These are phyloP conservation scores for Chaetomium strumarium DNA, from an alignment of 2,329 filamentous ascomycete genomes.

Conservation along the genomic window DNA sequence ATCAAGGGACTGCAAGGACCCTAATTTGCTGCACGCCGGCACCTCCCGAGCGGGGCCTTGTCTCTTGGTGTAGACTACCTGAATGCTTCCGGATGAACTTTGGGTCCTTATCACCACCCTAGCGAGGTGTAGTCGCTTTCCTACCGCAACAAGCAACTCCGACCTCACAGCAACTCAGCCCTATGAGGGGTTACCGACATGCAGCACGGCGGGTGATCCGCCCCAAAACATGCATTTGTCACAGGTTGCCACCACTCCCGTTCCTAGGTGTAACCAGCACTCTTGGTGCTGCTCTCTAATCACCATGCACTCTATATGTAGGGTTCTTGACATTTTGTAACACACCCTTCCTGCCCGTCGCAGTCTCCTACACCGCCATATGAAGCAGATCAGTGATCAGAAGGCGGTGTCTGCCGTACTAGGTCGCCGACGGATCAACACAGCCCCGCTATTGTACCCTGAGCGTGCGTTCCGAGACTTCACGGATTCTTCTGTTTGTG, in stretches of 20 bases:
- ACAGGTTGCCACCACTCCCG: background rate
- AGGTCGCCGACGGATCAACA: background rate
- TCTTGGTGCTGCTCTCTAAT: background rate
- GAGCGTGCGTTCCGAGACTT: background rate
- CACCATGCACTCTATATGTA: conserved; percentile 7
- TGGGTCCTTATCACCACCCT: too few species aligned
- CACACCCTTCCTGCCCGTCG: background rate
- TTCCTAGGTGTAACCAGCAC: conserved; percentile 1
- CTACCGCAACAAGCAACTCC: background rate
- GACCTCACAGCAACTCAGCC: conserved; percentile 3
- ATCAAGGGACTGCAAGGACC: too few species aligned
- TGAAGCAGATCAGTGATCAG: background rate
- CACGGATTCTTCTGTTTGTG: too few species aligned
- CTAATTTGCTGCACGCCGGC: too few species aligned
- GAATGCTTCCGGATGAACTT: too few species aligned
- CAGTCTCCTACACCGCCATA: conserved; percentile 8
- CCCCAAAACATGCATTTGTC: conserved; percentile 7
- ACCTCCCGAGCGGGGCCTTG: too few species aligned
- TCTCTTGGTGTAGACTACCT: too few species aligned
- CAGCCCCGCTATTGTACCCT: background rate
- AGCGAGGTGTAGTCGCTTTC: background rate
- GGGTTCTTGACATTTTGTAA: background rate
- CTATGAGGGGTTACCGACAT: conserved; percentile 9
- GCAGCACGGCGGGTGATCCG: conserved; percentile 1
- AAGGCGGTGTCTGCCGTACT: conserved; percentile 1